Conservation (phyloP, 2,329 filamentous ascomycete species). For the Ascochyta lentis region DNA sequence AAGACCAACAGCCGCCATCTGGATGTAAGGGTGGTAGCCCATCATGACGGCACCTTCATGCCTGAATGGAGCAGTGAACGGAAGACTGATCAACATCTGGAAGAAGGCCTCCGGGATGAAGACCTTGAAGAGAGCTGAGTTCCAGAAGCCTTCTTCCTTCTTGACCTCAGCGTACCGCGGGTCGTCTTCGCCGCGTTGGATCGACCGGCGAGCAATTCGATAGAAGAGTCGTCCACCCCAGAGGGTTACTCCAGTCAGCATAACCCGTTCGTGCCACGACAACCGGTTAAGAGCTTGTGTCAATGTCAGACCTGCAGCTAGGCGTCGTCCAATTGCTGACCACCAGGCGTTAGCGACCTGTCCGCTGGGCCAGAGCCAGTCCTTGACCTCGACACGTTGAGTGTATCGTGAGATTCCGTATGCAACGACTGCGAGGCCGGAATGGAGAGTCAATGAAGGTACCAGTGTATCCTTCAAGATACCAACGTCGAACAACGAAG, state of each 20-base stretch:
- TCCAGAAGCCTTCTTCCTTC: constrained; percentile 63
- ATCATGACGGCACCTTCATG: constrained; percentile 49
- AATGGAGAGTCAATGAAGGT: constrained; percentile 62
- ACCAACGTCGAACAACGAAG: constrained; percentile 53
- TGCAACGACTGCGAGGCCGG: constrained; percentile 59
- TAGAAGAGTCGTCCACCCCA: constrained; percentile 66
- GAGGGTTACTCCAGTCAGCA: constrained; percentile 63
- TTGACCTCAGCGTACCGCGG: constrained; percentile 62
- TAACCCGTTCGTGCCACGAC: constrained; percentile 61
- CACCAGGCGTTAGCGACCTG: constrained; percentile 67
- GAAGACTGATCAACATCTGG: constrained; percentile 63
- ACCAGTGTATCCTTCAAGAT: constrained; percentile 61
- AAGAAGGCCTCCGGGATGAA: constrained; percentile 66
- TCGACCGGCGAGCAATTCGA: constrained; percentile 58
- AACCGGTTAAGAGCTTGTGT: constrained; percentile 56
- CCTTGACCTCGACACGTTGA: constrained; percentile 65
- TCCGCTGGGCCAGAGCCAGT: constrained; percentile 64
- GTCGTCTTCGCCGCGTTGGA: constrained; percentile 62
- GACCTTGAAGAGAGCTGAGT: constrained; percentile 59
- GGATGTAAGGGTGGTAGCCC: constrained; percentile 46
- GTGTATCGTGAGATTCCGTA: constrained; percentile 61
- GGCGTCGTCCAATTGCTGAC: constrained; percentile 62
- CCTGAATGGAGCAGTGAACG: constrained; percentile 64
- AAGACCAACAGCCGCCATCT: constrained; percentile 58
- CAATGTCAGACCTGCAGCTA: constrained; percentile 56